These are phyloP conservation scores for Quercus agrifolia DNA, from an alignment of 306 rosid species.

Conservation along the genomic window DNA sequence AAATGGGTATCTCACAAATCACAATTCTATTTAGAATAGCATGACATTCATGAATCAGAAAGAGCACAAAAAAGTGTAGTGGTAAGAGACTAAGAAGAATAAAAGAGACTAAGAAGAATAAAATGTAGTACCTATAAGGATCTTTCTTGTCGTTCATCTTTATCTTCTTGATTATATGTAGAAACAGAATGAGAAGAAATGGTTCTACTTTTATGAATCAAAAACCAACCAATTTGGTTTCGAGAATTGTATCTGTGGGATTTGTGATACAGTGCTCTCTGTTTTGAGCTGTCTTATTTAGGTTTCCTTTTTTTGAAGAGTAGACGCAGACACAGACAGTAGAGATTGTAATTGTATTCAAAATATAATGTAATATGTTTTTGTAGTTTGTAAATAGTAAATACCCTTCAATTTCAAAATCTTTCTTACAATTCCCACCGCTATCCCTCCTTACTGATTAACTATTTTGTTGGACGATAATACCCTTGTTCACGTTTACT, in stretches of 20 bases:
- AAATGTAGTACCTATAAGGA: neutral
- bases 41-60: neutral
- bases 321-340: neutral
- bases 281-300: neutral
- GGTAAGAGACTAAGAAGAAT: too few species aligned
- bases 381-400: neutral
- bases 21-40: neutral
- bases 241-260: too few species aligned
- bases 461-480: slow-evolving; percentile 14
- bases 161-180: neutral
- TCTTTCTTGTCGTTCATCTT: neutral
- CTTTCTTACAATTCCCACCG: slow-evolving; percentile 64
- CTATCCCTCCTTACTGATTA: slow-evolving; percentile 34
- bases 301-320: neutral
- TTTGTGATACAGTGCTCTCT: too few species aligned
- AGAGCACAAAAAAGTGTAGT: neutral
- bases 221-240: too few species aligned
- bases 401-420: slow-evolving; percentile 35
- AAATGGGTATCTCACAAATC: slow-evolving; percentile 1
- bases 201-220: too few species aligned
- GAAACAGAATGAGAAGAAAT: too few species aligned
- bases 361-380: neutral
- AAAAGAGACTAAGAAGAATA: neutral
- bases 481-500: neutral
- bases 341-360: neutral